These are phyloP conservation scores for Tuctoria greenei DNA, from an alignment of 176 grass and related monocot species.

Conservation along the genomic window DNA sequence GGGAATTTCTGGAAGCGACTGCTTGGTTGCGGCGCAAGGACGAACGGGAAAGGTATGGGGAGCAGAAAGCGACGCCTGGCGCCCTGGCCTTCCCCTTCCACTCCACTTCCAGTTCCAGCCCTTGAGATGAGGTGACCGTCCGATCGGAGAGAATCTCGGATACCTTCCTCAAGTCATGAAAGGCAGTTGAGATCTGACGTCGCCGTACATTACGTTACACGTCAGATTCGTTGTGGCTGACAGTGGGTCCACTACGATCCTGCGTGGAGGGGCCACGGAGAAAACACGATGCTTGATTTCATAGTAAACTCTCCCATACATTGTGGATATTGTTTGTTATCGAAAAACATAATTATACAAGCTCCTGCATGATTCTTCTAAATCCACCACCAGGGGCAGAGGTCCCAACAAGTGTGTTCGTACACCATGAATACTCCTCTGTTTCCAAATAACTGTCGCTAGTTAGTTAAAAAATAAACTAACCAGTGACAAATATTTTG, in stretches of 20 bases:
- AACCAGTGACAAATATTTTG: too few species aligned
- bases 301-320: too few species aligned
- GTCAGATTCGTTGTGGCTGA: not conserved
- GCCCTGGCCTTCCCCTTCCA: not conserved
- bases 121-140: slow-evolving; percentile 14
- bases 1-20: slow-evolving; percentile 30
- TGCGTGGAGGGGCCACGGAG: not conserved
- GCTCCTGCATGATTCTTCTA: not conserved
- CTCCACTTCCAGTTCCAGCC: not conserved
- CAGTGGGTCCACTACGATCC: not conserved
- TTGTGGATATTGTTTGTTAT: slow-evolving; percentile 26
- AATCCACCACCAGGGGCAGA: not conserved
- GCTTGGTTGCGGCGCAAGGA: not conserved
- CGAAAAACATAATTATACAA: too few species aligned
- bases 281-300: not conserved
- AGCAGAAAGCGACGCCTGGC: slow-evolving; percentile 38
- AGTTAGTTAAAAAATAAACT: too few species aligned
- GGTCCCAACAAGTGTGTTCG: not conserved
- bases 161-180: not conserved
- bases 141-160: slow-evolving; percentile 14
- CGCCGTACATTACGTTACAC: not conserved
- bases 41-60: slow-evolving; percentile 25
- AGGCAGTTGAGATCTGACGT: not conserved
- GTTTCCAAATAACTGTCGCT: too few species aligned
- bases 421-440: not conserved